phyloP scores from a whole-genome alignment of 257 asterid species.

The Mitragyna speciosa region DNA sequence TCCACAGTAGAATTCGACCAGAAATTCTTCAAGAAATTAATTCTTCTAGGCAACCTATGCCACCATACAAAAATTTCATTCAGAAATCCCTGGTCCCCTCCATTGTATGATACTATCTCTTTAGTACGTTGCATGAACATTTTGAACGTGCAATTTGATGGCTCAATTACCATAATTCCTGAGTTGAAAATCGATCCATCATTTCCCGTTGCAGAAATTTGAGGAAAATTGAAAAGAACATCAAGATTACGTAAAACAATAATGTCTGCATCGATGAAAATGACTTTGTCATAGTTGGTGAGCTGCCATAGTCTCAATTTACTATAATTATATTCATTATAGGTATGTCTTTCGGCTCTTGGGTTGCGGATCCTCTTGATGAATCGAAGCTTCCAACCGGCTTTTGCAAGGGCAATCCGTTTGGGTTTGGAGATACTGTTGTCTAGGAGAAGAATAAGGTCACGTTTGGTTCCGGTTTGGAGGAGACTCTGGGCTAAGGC shows the following conservation, averaged over 20 bases:
- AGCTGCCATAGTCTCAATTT: conserved; percentile 87
- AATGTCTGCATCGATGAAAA: conserved; percentile 83
- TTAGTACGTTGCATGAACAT: conserved; percentile 49
- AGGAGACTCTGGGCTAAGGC: conserved; percentile 72
- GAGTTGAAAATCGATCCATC: conserved; percentile 74
- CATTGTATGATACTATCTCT: conserved; percentile 78
- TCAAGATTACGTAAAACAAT: conserved; percentile 63
- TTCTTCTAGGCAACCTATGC: conserved; percentile 81
- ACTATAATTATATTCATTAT: conserved; percentile 87
- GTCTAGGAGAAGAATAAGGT: conserved; percentile 75
- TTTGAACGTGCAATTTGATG: conserved; percentile 74
- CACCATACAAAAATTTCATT: conserved; percentile 84
- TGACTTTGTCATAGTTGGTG: conserved; percentile 63
- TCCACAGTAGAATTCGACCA: conserved; percentile 64
- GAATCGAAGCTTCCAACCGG: conserved; percentile 76
- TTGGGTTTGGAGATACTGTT: conserved; percentile 47
- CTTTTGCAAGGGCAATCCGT: conserved; percentile 49
- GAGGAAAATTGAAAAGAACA: conserved; percentile 67
- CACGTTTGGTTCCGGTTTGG: conserved; percentile 56
- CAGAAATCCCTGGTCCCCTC: conserved; percentile 87
- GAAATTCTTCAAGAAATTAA: conserved; percentile 73
- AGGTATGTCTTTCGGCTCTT: conserved; percentile 55
- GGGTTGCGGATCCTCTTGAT: conserved; percentile 80
- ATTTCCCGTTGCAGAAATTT: conserved; percentile 82
- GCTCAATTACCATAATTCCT: conserved; percentile 82